Conservation (phyloP, 106 monocot species). For the Dendrobium nobile region DNA sequence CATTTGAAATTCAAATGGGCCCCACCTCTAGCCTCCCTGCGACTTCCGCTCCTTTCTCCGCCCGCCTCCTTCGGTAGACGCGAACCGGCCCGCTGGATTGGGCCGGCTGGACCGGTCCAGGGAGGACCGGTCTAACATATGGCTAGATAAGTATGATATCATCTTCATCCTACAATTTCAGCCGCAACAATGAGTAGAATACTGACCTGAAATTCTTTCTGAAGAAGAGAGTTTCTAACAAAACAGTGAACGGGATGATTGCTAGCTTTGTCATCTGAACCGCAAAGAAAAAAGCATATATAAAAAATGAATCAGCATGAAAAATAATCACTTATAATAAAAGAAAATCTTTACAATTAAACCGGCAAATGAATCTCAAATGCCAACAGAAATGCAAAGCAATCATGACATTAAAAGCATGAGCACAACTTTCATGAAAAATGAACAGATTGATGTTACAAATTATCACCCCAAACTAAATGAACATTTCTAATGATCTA, state of each 20-base stretch:
- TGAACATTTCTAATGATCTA: too few relatives aligned
- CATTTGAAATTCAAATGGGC: too few relatives aligned
- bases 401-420: not conserved
- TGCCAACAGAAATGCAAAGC: not conserved
- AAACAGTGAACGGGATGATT: slow-evolving; percentile 91
- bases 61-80: too few relatives aligned
- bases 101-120: too few relatives aligned
- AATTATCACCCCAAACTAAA: too few relatives aligned
- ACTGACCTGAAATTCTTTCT: slow-evolving; percentile 84
- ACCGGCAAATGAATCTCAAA: not conserved
- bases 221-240: slow-evolving; percentile 88
- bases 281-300: slow-evolving; percentile 16
- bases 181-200: not conserved
- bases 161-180: not conserved
- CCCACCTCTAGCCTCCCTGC: too few relatives aligned
- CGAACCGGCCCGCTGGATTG: too few relatives aligned
- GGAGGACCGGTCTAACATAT: too few relatives aligned
- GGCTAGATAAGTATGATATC: not conserved
- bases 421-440: not conserved
- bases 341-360: slow-evolving; percentile 2
- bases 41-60: too few relatives aligned
- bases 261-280: slow-evolving; percentile 95
- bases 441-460: not conserved
- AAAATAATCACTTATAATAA: not conserved
- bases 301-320: slow-evolving; percentile 1